Evolutionary conservation across 2,329 filamentous ascomycete genomes (phyloP).

Genomic region (Neopestalotiopsis rosae): DNA sequence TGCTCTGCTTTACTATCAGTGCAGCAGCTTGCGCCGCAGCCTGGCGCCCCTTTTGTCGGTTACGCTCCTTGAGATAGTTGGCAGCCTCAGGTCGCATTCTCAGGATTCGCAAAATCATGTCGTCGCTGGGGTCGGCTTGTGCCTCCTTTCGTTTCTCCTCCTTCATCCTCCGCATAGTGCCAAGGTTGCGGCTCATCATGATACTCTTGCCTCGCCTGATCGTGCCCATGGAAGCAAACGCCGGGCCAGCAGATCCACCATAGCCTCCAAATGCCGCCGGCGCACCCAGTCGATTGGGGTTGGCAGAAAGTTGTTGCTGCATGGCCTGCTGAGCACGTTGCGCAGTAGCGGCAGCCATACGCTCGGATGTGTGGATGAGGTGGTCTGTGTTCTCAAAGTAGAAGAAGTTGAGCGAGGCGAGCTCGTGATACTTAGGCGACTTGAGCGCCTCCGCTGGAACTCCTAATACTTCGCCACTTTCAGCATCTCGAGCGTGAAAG

Average conservation of each 20-base stretch:
- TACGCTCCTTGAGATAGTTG: conserved; percentile 85
- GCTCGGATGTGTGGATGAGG: conserved; percentile 91
- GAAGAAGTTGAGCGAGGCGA: conserved; percentile 97
- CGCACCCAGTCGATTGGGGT: conserved; percentile 71
- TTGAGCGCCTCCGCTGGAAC: conserved; percentile 91
- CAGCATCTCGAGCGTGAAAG: conserved; percentile 85
- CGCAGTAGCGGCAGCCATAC: conserved; percentile 89
- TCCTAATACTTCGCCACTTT: conserved; percentile 82
- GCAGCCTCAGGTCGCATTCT: conserved; percentile 93
- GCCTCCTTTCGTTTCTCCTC: conserved; percentile 95
- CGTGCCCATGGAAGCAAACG: conserved; percentile 71
- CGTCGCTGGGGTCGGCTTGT: conserved; percentile 94
- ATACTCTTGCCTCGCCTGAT: conserved; percentile 77
- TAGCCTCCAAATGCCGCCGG: conserved; percentile 53
- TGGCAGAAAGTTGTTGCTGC: conserved; percentile 47
- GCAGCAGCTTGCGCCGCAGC: conserved; percentile 90
- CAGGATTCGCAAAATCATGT: conserved; percentile 95
- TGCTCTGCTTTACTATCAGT: conserved; percentile 92
- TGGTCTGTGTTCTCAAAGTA: conserved; percentile 94
- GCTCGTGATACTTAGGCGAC: conserved; percentile 97
- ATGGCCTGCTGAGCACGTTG: conserved; percentile 75
- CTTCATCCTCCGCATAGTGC: conserved; percentile 95
- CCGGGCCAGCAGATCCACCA: conserved; percentile 52
- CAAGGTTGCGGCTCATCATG: conserved; percentile 92
- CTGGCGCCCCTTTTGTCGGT: conserved; percentile 91